These are phyloP conservation scores for Calonectria henricotiae DNA, from an alignment of 2,329 filamentous ascomycete genomes.

Conservation along the genomic window DNA sequence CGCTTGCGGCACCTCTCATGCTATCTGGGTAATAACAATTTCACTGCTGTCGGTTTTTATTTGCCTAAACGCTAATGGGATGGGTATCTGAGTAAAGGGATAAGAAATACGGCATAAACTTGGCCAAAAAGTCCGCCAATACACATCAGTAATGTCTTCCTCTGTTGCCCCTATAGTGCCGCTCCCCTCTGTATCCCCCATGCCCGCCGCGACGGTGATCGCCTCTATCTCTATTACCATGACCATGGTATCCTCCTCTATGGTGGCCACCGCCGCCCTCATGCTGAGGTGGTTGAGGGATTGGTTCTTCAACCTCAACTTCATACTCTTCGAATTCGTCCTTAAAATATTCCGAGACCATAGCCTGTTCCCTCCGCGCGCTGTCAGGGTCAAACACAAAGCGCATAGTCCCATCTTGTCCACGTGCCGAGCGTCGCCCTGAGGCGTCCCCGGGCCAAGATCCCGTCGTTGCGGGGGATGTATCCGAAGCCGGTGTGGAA, in stretches of 20 bases:
- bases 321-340: slow-evolving; percentile 85
- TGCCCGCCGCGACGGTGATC: slow-evolving; percentile 57
- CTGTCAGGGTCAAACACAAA: slow-evolving; percentile 90
- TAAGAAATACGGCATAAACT: neutral
- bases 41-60: neutral
- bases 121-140: slow-evolving; percentile 15
- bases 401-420: slow-evolving; percentile 83
- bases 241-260: slow-evolving; percentile 54
- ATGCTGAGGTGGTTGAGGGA: slow-evolving; percentile 56
- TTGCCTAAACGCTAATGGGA: slow-evolving; percentile 1
- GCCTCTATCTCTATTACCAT: slow-evolving; percentile 55
- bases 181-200: slow-evolving; percentile 57
- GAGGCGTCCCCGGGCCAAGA: slow-evolving; percentile 59
- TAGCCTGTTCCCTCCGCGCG: slow-evolving; percentile 79
- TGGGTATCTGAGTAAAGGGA: slow-evolving; percentile 23
- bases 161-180: slow-evolving; percentile 55
- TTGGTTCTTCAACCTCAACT: slow-evolving; percentile 81
- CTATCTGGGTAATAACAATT: too few species aligned
- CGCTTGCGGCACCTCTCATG: neutral
- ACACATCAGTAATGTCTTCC: slow-evolving; percentile 54
- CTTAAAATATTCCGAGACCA: slow-evolving; percentile 79
- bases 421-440: slow-evolving; percentile 57
- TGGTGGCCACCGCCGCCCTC: slow-evolving; percentile 42
- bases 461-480: slow-evolving; percentile 61
- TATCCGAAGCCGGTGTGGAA: slow-evolving; percentile 54